phyloP scores from a whole-genome alignment of 2,329 filamentous ascomycete genomes.

The Sclerotinia minor region DNA sequence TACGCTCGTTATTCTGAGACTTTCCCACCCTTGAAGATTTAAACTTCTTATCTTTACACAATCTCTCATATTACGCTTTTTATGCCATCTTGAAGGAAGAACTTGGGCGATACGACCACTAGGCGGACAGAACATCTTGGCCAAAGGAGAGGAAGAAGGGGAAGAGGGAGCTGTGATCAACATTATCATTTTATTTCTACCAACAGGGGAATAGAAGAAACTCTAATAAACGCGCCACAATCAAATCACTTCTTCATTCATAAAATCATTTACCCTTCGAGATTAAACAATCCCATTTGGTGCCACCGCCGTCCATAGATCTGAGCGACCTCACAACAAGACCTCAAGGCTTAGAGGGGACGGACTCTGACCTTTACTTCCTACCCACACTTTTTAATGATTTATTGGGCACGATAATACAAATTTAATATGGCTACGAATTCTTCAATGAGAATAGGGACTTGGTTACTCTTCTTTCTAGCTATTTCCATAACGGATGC shows the following conservation, averaged over 20 bases:
- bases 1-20: constrained; percentile 51
- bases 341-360: background rate
- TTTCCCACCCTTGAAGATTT: constrained; percentile 19
- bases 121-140: background rate
- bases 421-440: constrained; percentile 30
- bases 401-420: constrained; percentile 27
- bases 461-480: constrained; percentile 51
- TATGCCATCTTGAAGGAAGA: constrained; percentile 13
- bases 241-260: background rate
- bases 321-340: background rate
- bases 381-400: constrained; percentile 15
- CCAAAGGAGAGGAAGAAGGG: background rate
- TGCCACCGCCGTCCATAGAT: background rate
- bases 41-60: constrained; percentile 27
- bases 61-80: constrained; percentile 7
- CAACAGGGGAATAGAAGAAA: background rate
- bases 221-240: constrained; percentile 1
- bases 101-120: background rate
- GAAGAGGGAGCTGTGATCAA: background rate
- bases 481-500: constrained; percentile 56
- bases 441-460: constrained; percentile 42
- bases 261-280: background rate
- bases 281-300: background rate
- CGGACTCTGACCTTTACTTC: background rate
- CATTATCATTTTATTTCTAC: background rate